These are phyloP conservation scores for Clarireedia homoeocarpa DNA, from an alignment of 2,329 filamentous ascomycete genomes.

Conservation along the genomic window DNA sequence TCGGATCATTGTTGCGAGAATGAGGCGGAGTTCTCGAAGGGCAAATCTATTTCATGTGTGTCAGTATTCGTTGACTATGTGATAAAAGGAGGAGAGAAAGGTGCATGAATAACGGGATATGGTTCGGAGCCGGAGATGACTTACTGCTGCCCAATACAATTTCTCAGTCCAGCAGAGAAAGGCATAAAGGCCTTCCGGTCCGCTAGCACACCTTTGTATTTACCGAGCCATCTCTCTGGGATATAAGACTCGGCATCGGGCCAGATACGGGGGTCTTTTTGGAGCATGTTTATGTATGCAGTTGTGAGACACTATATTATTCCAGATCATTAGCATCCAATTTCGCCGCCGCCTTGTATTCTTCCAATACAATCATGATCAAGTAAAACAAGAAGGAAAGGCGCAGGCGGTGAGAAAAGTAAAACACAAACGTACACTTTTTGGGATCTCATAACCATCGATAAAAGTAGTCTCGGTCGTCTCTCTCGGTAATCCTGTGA, in stretches of 20 bases:
- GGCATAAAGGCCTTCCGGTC: slow-evolving; percentile 17
- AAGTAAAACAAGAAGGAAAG: too few species aligned
- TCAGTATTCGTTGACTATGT: too few species aligned
- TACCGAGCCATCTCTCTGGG: slow-evolving; percentile 18
- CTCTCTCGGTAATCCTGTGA: slow-evolving; percentile 12
- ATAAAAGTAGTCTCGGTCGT: slow-evolving; percentile 11
- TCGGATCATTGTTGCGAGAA: slow-evolving; percentile 15
- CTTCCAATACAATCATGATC: neutral
- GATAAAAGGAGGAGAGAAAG: too few species aligned
- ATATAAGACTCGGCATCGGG: slow-evolving; percentile 15
- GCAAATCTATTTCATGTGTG: neutral
- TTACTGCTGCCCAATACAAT: slow-evolving; percentile 4
- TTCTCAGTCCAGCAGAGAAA: neutral
- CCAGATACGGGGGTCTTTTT: slow-evolving; percentile 14
- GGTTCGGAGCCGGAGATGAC: neutral
- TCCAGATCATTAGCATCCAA: neutral
- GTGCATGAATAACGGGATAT: too few species aligned
- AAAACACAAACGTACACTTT: neutral
- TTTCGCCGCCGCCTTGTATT: neutral
- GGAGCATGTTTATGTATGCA: neutral
- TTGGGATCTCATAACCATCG: slow-evolving; percentile 16
- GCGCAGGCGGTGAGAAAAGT: too few species aligned
- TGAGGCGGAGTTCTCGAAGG: slow-evolving; percentile 22
- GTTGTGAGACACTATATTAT: slow-evolving; percentile 5
- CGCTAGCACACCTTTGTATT: neutral